Percentiles rank a stretch among this genome's conserved stretches.
Conservation (phyloP, 495 filamentous ascomycete genomes). For the Penicillium verhagenii region DNA sequence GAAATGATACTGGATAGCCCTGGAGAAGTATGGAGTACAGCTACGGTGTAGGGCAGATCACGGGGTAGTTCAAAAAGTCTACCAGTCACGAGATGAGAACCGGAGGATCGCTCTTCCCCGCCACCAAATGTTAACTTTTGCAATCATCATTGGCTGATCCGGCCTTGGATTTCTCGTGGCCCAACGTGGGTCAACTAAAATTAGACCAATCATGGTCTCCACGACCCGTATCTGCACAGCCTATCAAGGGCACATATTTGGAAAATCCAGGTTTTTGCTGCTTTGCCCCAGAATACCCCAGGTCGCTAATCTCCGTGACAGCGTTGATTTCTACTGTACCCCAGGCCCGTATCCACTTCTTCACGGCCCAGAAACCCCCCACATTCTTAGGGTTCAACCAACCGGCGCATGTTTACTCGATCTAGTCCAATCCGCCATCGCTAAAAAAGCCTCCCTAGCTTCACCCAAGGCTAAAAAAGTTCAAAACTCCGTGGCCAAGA, state of each 20-base stretch:
- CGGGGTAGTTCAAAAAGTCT: background rate
- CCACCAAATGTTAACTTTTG: conserved; percentile 2
- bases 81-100: background rate
- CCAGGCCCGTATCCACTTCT: background rate
- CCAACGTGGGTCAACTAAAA: conserved; percentile 9
- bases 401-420: background rate
- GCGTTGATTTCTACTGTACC: too few relatives aligned
- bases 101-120: conserved; percentile 31
- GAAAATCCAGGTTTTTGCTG: too few relatives aligned
- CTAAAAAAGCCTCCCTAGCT: background rate
- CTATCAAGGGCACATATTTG: conserved; percentile 1
- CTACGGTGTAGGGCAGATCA: background rate
- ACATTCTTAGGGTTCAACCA: conserved; percentile 1
- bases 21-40: background rate
- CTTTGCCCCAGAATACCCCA: background rate
- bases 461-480: background rate
- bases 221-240: background rate
- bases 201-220: conserved; percentile 4
- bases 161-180: too few relatives aligned
- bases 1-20: too few relatives aligned
- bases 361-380: conserved; percentile 1
- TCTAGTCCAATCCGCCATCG: background rate
- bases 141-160: conserved; percentile 11
- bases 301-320: too few relatives aligned
- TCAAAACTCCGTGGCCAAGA: conserved; percentile 11